These are phyloP conservation scores for Phytophthora pinifolia DNA, from an alignment of 352 stramenopile species.

Conservation along the genomic window DNA sequence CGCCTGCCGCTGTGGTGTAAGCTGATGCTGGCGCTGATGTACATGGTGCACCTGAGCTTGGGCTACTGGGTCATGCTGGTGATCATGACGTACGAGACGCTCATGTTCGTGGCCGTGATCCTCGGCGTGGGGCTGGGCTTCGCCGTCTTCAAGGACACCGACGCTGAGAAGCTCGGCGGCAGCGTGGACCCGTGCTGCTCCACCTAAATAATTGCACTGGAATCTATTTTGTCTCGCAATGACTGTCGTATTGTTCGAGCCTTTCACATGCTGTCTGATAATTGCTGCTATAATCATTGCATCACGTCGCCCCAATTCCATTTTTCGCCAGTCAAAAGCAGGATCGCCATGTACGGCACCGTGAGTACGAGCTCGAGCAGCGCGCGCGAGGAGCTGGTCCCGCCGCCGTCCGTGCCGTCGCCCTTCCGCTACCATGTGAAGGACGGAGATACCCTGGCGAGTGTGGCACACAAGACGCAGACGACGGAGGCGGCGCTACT, in stretches of 20 bases:
- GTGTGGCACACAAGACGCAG: constrained; percentile 64
- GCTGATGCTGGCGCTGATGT: constrained; percentile 53
- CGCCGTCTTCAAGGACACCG: constrained; percentile 82
- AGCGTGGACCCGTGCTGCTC: constrained; percentile 82
- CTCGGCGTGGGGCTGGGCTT: constrained; percentile 73
- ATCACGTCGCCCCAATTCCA: constrained; percentile 3
- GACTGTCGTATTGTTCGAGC: not conserved
- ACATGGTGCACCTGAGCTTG: constrained; percentile 77
- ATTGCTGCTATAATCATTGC: constrained; percentile 5
- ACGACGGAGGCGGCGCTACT: constrained; percentile 56
- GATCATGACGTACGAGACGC: constrained; percentile 84
- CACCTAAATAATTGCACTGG: constrained; percentile 37
- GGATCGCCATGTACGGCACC: constrained; percentile 52
- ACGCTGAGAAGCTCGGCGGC: constrained; percentile 62
- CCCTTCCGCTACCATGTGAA: constrained; percentile 78
- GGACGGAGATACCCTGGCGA: constrained; percentile 57
- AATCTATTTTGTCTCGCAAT: constrained; percentile 3
- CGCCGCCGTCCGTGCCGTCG: constrained; percentile 41
- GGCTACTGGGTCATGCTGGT: constrained; percentile 87
- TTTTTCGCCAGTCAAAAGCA: constrained; percentile 20
- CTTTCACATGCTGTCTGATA: constrained; percentile 3
- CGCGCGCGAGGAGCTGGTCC: constrained; percentile 24
- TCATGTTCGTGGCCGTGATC: constrained; percentile 80
- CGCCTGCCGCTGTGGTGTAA: constrained; percentile 64
- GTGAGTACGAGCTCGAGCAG: constrained; percentile 36